These are phyloP conservation scores for Teratosphaeriaceae sp. DNA, from an alignment of 2,329 filamentous ascomycete species.

Conservation along the genomic window DNA sequence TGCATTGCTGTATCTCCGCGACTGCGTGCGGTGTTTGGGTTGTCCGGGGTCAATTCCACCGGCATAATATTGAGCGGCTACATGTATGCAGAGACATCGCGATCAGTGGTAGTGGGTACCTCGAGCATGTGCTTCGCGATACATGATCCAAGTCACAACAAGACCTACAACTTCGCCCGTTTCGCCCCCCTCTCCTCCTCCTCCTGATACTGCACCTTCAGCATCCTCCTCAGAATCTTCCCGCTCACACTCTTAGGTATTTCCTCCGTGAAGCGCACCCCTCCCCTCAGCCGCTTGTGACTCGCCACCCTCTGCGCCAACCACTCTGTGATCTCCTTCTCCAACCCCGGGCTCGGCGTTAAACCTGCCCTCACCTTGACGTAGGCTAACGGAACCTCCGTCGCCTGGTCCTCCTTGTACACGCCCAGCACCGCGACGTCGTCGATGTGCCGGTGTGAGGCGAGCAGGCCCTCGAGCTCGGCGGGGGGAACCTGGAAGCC, in stretches of 20 bases:
- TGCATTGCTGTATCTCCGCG: too few species aligned
- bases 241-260: slow-evolving; percentile 42
- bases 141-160: not conserved
- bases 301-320: slow-evolving; percentile 38
- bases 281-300: slow-evolving; percentile 40
- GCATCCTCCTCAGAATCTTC: slow-evolving; percentile 39
- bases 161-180: slow-evolving; percentile 36
- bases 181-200: slow-evolving; percentile 32
- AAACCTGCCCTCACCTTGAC: slow-evolving; percentile 32
- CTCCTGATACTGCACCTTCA: slow-evolving; percentile 38
- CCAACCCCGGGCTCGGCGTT: slow-evolving; percentile 26
- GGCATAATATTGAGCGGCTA: too few species aligned
- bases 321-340: slow-evolving; percentile 35
- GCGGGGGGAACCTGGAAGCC: slow-evolving; percentile 31
- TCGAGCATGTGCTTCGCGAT: too few species aligned
- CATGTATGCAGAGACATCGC: too few species aligned
- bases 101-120: too few species aligned
- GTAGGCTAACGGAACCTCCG: slow-evolving; percentile 40
- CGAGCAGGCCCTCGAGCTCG: slow-evolving; percentile 41
- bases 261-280: slow-evolving; percentile 38
- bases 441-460: slow-evolving; percentile 35
- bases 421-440: slow-evolving; percentile 42
- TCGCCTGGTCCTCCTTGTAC: slow-evolving; percentile 39
- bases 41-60: too few species aligned
- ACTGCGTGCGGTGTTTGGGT: too few species aligned